phyloP scores from a whole-genome alignment of 2,329 filamentous ascomycete species.

The Fusarium sp. region DNA sequence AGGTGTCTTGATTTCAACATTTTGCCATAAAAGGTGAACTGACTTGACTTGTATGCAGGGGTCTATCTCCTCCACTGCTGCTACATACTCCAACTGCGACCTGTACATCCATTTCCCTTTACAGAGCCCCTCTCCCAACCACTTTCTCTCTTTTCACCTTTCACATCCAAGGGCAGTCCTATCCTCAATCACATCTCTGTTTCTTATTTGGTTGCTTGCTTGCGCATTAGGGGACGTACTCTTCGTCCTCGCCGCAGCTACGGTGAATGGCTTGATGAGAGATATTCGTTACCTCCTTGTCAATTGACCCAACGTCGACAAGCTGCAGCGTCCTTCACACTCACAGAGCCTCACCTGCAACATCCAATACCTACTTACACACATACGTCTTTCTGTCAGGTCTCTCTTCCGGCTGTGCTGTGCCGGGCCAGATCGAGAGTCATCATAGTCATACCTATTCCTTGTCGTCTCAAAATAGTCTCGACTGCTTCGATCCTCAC shows the following conservation, averaged over 20 bases:
- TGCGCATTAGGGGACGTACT: conserved; percentile 22
- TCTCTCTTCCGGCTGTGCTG: not conserved
- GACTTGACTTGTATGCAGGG: conserved; percentile 15
- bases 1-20: conserved; percentile 24
- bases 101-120: conserved; percentile 14
- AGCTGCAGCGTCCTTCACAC: conserved; percentile 2
- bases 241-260: conserved; percentile 18
- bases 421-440: not conserved
- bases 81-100: conserved; percentile 2
- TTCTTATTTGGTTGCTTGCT: conserved; percentile 13
- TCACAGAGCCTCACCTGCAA: conserved; percentile 21
- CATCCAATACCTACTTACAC: not conserved
- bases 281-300: conserved; percentile 3
- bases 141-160: conserved; percentile 25
- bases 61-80: conserved; percentile 1
- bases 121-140: conserved; percentile 35
- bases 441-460: conserved; percentile 2
- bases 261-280: conserved; percentile 32
- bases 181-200: conserved; percentile 25
- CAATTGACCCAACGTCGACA: conserved; percentile 20
- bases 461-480: conserved; percentile 25
- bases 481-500: conserved; percentile 30
- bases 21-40: not conserved
- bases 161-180: conserved; percentile 5
- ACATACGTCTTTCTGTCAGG: not conserved